These are phyloP conservation scores for Mycena citricolor DNA, from an alignment of 1,284 basidiomycete genomes.

Conservation along the genomic window DNA sequence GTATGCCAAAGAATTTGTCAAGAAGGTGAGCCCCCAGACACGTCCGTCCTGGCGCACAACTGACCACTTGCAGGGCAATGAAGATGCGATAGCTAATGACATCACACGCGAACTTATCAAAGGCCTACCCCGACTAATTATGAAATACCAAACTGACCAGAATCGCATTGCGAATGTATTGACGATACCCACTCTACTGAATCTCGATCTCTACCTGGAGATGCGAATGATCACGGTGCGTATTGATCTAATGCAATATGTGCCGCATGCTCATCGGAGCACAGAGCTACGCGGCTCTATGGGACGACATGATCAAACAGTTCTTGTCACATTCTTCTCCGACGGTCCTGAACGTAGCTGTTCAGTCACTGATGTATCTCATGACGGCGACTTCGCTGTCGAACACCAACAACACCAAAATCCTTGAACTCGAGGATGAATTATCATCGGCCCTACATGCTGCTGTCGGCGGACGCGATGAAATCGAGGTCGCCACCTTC, in stretches of 20 bases:
- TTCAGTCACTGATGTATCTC: slow-evolving; percentile 74
- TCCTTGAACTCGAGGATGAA: slow-evolving; percentile 85
- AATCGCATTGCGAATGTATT: slow-evolving; percentile 82
- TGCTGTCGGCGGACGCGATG: slow-evolving; percentile 76
- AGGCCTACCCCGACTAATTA: slow-evolving; percentile 83
- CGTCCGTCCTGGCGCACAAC: too few species aligned
- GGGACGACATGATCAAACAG: slow-evolving; percentile 94
- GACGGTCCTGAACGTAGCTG: slow-evolving; percentile 75
- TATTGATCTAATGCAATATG: too few species aligned
- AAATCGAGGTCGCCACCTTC: slow-evolving; percentile 80
- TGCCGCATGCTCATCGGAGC: slow-evolving; percentile 10
- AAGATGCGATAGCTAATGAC: slow-evolving; percentile 65
- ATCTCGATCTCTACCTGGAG: slow-evolving; percentile 89
- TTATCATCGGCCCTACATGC: slow-evolving; percentile 79
- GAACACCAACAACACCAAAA: slow-evolving; percentile 82
- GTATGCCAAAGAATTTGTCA: slow-evolving; percentile 45
- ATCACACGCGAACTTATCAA: slow-evolving; percentile 88
- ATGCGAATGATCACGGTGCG: slow-evolving; percentile 85
- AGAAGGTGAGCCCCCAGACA: slow-evolving; percentile 62
- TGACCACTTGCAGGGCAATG: slow-evolving; percentile 56
- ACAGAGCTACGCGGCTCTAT: slow-evolving; percentile 85
- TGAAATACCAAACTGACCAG: slow-evolving; percentile 91
- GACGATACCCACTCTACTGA: slow-evolving; percentile 81
- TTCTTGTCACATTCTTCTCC: slow-evolving; percentile 86
- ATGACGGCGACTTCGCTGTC: slow-evolving; percentile 71